Base-by-base conservation (phyloP, 176 grass and related monocot species). In the Olyra latifolia region DNA sequence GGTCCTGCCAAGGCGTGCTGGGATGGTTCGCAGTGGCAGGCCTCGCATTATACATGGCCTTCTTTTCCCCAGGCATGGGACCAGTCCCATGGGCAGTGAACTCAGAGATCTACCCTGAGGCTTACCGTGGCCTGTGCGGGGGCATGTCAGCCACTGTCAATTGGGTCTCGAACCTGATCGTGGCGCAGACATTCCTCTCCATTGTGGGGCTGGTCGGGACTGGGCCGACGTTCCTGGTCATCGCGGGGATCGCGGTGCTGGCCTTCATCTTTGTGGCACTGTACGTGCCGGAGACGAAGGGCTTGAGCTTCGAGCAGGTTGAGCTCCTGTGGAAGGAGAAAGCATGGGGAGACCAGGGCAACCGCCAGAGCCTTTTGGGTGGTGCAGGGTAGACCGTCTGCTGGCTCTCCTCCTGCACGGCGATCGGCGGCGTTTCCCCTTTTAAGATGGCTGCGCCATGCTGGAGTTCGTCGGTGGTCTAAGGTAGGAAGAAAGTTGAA, bases 101-200 rank as follows among this genome's bases (percentile, higher is more conserved):
- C 83, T 95, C 92, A 0, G 96, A 98, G 72, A 95, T 98, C 39
- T 98, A 98, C 60, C 96, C 90, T 0, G 90, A 95, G 88, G 86
- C 83, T 1, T 98, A 98, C 78, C 90, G 96, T 14, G 92, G 96
- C 7, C 52, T 88, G 53, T 94, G 95, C 1, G 92, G 95, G 0
- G 95, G 95, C 80, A 98, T 98, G 95, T 98, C 95, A 2, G 95
- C 95, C 48, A 98, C 88, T 0, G 90, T 98, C 19, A 98, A 98
- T 44, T 98, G 95, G 95, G 28, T 88, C 11, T 98, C 92, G 1
- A 98, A 98, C 89, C 84, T 98, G 74, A 86, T 94, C 1, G 95
- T 98, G 57, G 88, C 95, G 0, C 92, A 95, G 60, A 95, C 77
- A 5, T 98, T 98, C 82, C 88, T 98, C 28, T 91, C 90, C 1